Evolutionary conservation across 768 basidiomycete species (phyloP), one percentile per base, ranked within the genome.

Genomic region (Amanita fuliginea): DNA sequence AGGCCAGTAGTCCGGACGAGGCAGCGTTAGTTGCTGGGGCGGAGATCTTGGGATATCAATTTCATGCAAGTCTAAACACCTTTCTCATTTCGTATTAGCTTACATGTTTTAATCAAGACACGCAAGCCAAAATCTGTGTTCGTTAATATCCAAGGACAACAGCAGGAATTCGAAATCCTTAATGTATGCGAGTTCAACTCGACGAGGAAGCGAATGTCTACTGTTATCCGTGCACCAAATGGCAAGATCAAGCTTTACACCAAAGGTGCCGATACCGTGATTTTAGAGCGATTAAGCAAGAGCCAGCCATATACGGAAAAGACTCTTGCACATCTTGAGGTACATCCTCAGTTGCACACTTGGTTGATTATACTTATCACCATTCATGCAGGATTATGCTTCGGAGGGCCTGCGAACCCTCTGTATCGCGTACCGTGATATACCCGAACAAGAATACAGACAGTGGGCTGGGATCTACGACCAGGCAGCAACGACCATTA

Each of bases 151-250:
- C 71, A 76, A 44, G 92, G 90, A 16, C 65, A 71, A 48, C 67
- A 73, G 0, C 75, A 78, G 49, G 92, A 98, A 62, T 98, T 82
- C 61, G 81, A 97, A 60, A 79, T 98, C 50, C 66, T 99, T 52
- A 98, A 98, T 60, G 86, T 99, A 39, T 96, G 94, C 76, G 96
- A 98, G 67, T 99, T 99, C 75, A 98, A 98, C 62, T 96, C 92
- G 19, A 90, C 92, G 3, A 78, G 96, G 45, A 98, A 99, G 61
- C 79, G 96, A 51, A 98, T 99, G 96, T 98, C 96, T 22, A 95
- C 94, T 1, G 67, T 99, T 56, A 77, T 99, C 28, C 80, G 92
- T 19, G 75, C 78, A 21, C 86, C 94, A 0, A 82, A 91, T 55
- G 93, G 95, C 42, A 82, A 80, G 63, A 89, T 99, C 68, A 97